Percentiles rank a stretch among this genome's conserved stretches.
phyloP scores from a whole-genome alignment of 352 stramenopile species.

The Pythium guiyangense region DNA sequence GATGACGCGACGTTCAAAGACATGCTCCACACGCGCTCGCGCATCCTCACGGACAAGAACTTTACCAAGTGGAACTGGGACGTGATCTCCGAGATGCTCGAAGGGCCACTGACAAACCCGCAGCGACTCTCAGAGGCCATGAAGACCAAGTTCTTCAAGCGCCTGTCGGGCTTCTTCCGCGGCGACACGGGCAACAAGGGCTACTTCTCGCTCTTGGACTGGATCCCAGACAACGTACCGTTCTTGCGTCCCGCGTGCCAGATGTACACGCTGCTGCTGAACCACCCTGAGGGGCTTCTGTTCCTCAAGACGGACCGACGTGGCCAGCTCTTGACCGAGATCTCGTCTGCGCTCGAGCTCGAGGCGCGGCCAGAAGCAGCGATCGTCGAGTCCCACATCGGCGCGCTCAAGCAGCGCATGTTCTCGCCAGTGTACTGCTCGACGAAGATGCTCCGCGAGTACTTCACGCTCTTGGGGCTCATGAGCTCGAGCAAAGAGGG shows the following conservation, averaged over 20 bases:
- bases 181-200: constrained; percentile 87
- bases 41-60: constrained; percentile 86
- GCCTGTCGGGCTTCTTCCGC: constrained; percentile 87
- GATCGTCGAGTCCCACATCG: constrained; percentile 87
- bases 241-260: constrained; percentile 85
- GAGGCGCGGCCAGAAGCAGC: constrained; percentile 80
- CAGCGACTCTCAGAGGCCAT: constrained; percentile 85
- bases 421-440: constrained; percentile 87
- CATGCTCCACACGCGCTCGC: constrained; percentile 83
- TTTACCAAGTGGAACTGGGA: constrained; percentile 92
- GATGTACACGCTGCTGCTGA: constrained; percentile 87
- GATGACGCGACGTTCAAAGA: constrained; percentile 88
- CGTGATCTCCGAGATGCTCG: constrained; percentile 86
- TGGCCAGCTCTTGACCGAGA: constrained; percentile 81
- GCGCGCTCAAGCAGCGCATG: constrained; percentile 83
- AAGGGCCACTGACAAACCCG: constrained; percentile 84
- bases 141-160: constrained; percentile 93
- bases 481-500: constrained; percentile 89
- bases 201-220: constrained; percentile 86
- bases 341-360: constrained; percentile 78
- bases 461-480: constrained; percentile 83
- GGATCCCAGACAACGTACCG: constrained; percentile 88
- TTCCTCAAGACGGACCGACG: constrained; percentile 87
- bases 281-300: constrained; percentile 80
- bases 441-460: constrained; percentile 84